phyloP scores from a whole-genome alignment of 306 rosid species.

The Vigna reflexopilosa region DNA sequence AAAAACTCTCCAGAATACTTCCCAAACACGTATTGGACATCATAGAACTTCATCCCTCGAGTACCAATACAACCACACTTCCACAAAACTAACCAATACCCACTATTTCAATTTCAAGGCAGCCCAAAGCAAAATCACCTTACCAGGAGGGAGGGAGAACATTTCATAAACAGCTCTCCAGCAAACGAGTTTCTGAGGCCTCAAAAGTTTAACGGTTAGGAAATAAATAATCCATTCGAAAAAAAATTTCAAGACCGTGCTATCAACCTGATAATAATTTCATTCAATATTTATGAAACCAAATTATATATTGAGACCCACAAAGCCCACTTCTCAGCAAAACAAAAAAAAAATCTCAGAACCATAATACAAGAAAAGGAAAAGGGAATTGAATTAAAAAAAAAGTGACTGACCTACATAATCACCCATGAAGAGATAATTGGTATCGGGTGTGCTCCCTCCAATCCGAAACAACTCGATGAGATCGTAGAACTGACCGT shows the following conservation, averaged over 20 bases:
- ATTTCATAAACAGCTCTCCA: constrained; percentile 13
- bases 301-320: background rate
- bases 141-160: background rate
- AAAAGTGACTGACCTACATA: constrained; percentile 76
- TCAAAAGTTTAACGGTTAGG: background rate
- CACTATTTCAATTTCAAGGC: constrained; percentile 15
- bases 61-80: constrained; percentile 7
- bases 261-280: background rate
- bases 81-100: constrained; percentile 30
- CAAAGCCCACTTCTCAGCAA: constrained; percentile 1
- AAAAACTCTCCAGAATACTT: background rate
- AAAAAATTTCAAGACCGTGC: background rate
- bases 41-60: constrained; percentile 7
- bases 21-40: background rate
- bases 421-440: constrained; percentile 98
- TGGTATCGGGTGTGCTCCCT: constrained; percentile 90
- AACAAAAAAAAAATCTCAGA: constrained; percentile 3
- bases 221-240: background rate
- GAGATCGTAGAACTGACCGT: constrained; percentile 98
- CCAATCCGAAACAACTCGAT: constrained; percentile 94
- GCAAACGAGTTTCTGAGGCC: background rate
- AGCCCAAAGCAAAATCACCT: constrained; percentile 15
- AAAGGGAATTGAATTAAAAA: background rate
- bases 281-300: background rate
- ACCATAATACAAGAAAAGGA: background rate